Evolutionary conservation across 2,329 filamentous ascomycete genomes (phyloP), one percentile per base, ranked within the genome.

Genomic region (Fusarium avenaceum): DNA sequence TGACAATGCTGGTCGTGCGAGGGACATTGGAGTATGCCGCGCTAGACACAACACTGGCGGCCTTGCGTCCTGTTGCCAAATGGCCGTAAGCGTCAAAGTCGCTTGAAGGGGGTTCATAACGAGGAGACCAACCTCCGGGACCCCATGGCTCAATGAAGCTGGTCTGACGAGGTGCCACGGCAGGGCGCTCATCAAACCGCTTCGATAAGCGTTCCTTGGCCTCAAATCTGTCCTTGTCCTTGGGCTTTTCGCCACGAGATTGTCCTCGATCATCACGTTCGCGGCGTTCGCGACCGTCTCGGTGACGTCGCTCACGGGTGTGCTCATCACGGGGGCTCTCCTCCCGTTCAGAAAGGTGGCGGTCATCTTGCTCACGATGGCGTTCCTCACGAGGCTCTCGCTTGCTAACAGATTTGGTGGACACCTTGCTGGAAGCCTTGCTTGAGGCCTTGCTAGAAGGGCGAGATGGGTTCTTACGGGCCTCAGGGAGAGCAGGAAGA

Each of bases 91-190:
- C 71, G 62, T 74, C 65, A 59, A 69, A 61, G 63, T 73, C 65
- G 70, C 64, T 70, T 51, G 67, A 64, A 33, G 68, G 67, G 65
- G 69, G 55, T 42, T 71, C 66, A 59, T 74, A 74, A 22, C 59
- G 63, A 63, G 72, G 63, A 63, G 72, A 76, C 65, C 76, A 72
- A 65, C 74, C 74, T 68, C 71, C 71, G 54, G 76, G 74, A 63
- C 76, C 75, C 76, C 75, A 77, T 44, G 67, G 69, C 48, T 79
- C 77, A 26, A 78, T 75, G 72, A 76, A 79, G 75, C 77, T 79
- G 57, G 74, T 65, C 43, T 75, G 75, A 45, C 74, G 76, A 64
- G 69, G 47, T 35, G 53, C 59, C 48, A 46, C 39, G 8, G 72
- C 58, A 20, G 77, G 77, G 44, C 72, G 73, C 53, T 79, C 76